Percentiles rank a stretch among this genome's conserved stretches.
Conservation (phyloP, 768 basidiomycete genomes). For the Leccinum ochraceum region DNA sequence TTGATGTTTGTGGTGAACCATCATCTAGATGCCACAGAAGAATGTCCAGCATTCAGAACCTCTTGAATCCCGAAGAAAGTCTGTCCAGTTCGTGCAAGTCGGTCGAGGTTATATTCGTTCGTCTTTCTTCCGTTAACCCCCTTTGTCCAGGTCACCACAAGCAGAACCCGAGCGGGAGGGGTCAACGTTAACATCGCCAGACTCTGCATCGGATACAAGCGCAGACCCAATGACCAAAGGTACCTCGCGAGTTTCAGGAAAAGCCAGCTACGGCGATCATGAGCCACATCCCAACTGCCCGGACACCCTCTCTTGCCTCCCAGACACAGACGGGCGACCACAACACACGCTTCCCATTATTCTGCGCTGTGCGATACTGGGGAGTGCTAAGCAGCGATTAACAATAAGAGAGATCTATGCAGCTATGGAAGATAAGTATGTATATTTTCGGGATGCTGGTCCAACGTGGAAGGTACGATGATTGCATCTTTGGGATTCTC, state of each 20-base stretch:
- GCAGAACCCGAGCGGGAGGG: conserved; percentile 27
- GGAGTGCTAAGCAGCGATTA: conserved; percentile 69
- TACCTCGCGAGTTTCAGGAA: conserved; percentile 22
- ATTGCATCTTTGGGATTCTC: not conserved
- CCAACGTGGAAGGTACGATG: conserved; percentile 78
- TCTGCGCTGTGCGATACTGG: conserved; percentile 80
- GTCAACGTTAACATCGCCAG: conserved; percentile 35
- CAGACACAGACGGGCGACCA: conserved; percentile 75
- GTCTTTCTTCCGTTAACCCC: conserved; percentile 18
- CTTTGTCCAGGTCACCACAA: conserved; percentile 31
- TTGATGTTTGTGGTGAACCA: conserved; percentile 13
- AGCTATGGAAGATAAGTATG: conserved; percentile 84
- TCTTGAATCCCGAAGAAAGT: conserved; percentile 56
- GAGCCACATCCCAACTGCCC: conserved; percentile 76
- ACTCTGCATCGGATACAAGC: conserved; percentile 36
- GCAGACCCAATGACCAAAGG: conserved; percentile 28
- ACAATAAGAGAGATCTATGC: conserved; percentile 87
- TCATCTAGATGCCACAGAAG: conserved; percentile 24
- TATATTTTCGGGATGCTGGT: conserved; percentile 78
- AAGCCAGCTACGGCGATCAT: conserved; percentile 44
- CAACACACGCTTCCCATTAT: conserved; percentile 87
- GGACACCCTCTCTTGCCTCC: conserved; percentile 73
- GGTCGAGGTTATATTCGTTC: conserved; percentile 21
- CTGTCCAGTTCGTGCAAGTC: conserved; percentile 44
- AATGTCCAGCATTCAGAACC: conserved; percentile 58